Base-by-base conservation (phyloP, 2,329 filamentous ascomycete species). In the Penicillium freii region DNA sequence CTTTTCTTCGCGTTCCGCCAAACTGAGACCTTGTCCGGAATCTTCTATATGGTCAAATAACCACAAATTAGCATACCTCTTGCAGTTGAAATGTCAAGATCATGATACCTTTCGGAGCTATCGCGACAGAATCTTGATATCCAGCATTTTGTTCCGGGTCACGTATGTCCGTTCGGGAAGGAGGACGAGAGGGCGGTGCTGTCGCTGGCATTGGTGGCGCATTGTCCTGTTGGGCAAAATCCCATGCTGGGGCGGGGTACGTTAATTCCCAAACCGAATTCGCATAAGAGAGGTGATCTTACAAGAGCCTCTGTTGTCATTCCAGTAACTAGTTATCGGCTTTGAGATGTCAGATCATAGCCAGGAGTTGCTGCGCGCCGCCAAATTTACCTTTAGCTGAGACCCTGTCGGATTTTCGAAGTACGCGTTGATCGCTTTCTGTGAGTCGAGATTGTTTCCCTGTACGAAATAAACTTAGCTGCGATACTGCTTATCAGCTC, bases 381-480 rank as follows among this genome's bases (percentile, higher is more conserved):
- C 51, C 25, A 47, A 39, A 29, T 54, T 60, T 61, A 75, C 74
- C 69, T 75, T 60, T 51, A 63, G 59, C 43, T 69, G 67, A 21
- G 70, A 64, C 27, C 71, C 69, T 17, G 69, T 70, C 17, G 76
- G 76, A 62, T 78, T 75, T 66, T 80, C 77, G 34, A 78, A 78
- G 61, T 76, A 80, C 21, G 77, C 77, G 66, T 80, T 80, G 59
- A 79, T 73, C 33, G 78, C 78, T 64, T 74, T 75, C 40, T 78
- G 72, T 1, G 75, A 71, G 60, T 80, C 74, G 47, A 75, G 71
- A 51, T 78, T 73, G 59, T 78, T 74, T 51, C 75, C 76, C 78
- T 79, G 51, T n/a, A 40, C 8, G 2, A n/a, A 3, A 11, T 33
- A 3, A 33, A 2, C n/a, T 71, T 54, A 69, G 63, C 25, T 21